These are phyloP conservation scores for Mortierella hygrophila DNA, from an alignment of 192 early-diverging fungal species.

Conservation along the genomic window DNA sequence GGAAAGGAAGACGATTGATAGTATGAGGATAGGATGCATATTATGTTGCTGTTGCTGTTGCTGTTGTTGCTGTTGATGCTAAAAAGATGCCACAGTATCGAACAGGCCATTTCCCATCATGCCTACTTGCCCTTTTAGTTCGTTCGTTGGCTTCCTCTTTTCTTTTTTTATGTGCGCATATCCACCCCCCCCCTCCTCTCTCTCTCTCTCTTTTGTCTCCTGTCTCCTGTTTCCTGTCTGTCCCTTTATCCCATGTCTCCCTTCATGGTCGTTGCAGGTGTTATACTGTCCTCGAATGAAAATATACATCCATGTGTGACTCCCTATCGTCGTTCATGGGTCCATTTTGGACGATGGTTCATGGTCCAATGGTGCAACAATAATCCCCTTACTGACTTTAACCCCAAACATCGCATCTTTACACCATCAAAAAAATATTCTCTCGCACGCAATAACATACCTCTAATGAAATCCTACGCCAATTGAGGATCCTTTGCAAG, in stretches of 20 bases:
- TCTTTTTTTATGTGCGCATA: neutral
- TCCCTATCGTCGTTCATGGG: too few relatives aligned
- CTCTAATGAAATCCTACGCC: neutral
- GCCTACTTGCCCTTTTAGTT: neutral
- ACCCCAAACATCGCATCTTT: neutral
- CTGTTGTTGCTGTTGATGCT: too few relatives aligned
- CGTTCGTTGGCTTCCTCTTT: neutral
- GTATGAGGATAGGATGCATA: neutral
- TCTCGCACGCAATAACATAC: neutral
- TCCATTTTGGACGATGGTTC: neutral
- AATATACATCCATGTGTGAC: neutral
- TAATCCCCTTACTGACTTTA: slow-evolving; percentile 3
- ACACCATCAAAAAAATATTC: neutral
- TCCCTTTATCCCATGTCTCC: neutral
- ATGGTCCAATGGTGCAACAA: slow-evolving; percentile 1
- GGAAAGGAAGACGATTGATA: neutral
- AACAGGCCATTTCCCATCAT: neutral
- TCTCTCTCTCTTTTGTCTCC: neutral
- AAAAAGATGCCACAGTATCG: too few relatives aligned
- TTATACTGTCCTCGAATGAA: neutral
- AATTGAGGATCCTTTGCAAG: neutral
- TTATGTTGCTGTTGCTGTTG: too few relatives aligned
- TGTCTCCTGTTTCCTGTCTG: neutral
- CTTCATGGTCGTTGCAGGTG: neutral
- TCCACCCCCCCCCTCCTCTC: neutral